A percentile compares a stretch with the other conserved stretches of the same genome.
phyloP scores from a whole-genome alignment of 352 stramenopile species.

The Pythium plurisporium region DNA sequence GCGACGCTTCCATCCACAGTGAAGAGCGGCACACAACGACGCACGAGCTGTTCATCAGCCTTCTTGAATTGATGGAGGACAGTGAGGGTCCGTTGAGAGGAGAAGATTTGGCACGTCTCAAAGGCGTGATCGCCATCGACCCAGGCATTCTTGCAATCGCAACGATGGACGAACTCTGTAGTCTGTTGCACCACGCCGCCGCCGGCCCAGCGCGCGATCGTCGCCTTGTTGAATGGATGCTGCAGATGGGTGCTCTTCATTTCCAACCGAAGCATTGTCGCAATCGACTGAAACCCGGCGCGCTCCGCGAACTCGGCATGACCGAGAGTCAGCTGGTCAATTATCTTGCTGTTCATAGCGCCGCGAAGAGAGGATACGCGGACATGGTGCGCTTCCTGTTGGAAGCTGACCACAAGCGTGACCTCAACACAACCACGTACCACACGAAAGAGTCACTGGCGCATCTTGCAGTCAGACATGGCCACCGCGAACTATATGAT shows the following conservation, averaged over 20 bases:
- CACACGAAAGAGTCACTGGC: conserved; percentile 11
- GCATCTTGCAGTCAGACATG: conserved; percentile 6
- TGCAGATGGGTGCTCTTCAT: conserved; percentile 26
- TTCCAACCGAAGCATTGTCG: conserved; percentile 9
- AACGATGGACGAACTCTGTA: conserved; percentile 1
- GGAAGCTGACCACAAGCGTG: background rate
- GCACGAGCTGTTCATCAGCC: background rate
- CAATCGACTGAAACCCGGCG: background rate
- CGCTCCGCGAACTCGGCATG: background rate
- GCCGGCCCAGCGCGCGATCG: conserved; percentile 26
- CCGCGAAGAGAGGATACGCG: background rate
- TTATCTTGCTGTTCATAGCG: conserved; percentile 8
- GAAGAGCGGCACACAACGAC: background rate
- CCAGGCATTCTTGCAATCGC: background rate
- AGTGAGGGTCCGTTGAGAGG: background rate
- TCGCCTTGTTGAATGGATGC: conserved; percentile 33
- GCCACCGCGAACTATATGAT: conserved; percentile 1
- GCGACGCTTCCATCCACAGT: background rate
- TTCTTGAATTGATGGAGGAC: conserved; percentile 6
- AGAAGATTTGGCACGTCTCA: background rate
- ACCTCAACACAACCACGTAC: conserved; percentile 14
- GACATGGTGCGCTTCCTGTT: conserved; percentile 15
- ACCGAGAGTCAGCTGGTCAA: background rate
- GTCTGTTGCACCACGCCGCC: conserved; percentile 25
- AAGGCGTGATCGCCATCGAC: conserved; percentile 1